Conservation (phyloP, 169 alveolate species). For the Babesia caballi region DNA sequence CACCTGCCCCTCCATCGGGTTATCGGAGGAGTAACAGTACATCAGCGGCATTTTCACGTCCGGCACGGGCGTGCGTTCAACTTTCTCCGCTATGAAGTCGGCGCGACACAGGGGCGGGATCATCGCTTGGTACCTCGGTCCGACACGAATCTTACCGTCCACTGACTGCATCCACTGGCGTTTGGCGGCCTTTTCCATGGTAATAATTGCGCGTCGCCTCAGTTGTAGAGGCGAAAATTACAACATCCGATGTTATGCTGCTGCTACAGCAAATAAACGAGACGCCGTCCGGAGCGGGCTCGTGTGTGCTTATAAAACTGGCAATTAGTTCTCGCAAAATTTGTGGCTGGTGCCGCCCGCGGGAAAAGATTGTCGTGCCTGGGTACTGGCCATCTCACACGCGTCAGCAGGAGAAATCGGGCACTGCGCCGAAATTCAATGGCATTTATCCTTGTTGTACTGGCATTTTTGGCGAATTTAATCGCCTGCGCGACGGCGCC, state of each 20-base stretch:
- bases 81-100: neutral
- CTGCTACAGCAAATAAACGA: no score
- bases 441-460: neutral
- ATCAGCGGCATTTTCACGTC: neutral
- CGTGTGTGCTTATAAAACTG: no score
- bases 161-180: constrained; percentile 64
- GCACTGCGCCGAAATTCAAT: neutral
- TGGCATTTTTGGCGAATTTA: neutral
- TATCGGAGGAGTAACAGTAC: neutral
- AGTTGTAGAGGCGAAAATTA: neutral
- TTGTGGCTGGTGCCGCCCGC: no score
- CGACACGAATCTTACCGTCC: constrained; percentile 62
- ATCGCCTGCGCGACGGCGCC: no score
- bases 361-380: no score
- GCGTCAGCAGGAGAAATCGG: constrained; percentile 5
- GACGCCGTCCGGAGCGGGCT: no score
- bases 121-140: constrained; percentile 67
- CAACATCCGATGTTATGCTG: no score
- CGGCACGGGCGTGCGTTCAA: neutral
- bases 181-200: constrained; percentile 28
- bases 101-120: constrained; percentile 62
- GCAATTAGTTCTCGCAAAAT: no score
- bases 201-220: neutral
- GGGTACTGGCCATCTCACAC: neutral
- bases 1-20: neutral